These are phyloP conservation scores for Porphyrellus cyaneotinctus DNA, from an alignment of 768 basidiomycete genomes.

Conservation along the genomic window DNA sequence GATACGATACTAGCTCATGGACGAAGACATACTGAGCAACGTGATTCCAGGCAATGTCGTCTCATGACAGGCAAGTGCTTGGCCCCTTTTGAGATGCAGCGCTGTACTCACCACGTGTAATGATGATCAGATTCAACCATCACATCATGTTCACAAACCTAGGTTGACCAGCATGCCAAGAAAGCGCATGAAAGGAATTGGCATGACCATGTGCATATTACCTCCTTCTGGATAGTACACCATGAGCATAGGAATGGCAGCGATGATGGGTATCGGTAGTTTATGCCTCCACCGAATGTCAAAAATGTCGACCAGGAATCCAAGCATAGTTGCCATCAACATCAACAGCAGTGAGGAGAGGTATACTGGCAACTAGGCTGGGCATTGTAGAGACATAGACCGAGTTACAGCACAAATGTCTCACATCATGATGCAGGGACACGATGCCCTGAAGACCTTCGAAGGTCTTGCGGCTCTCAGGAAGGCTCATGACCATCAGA, in stretches of 20 bases:
- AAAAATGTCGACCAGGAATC: slow-evolving; percentile 95
- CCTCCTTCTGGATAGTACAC: slow-evolving; percentile 96
- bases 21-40: no score
- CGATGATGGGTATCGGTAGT: slow-evolving; percentile 93
- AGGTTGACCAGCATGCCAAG: slow-evolving; percentile 82
- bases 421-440: slow-evolving; percentile 70
- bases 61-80: no score
- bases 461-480: slow-evolving; percentile 38
- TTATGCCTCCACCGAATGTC: slow-evolving; percentile 99
- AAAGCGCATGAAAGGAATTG: slow-evolving; percentile 69
- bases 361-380: slow-evolving; percentile 76
- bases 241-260: slow-evolving; percentile 89
- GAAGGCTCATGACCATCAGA: slow-evolving; percentile 59
- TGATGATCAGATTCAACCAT: background rate
- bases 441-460: slow-evolving; percentile 48
- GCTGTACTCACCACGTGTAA: no score
- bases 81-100: no score
- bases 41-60: no score
- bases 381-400: background rate
- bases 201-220: slow-evolving; percentile 90
- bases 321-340: slow-evolving; percentile 87
- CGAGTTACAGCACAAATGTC: slow-evolving; percentile 16
- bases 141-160: slow-evolving; percentile 56
- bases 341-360: slow-evolving; percentile 90
- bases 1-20: no score